Evolutionary conservation across 495 filamentous ascomycete genomes (phyloP).

Genomic region (Paragyromitra xinjiangensis): DNA sequence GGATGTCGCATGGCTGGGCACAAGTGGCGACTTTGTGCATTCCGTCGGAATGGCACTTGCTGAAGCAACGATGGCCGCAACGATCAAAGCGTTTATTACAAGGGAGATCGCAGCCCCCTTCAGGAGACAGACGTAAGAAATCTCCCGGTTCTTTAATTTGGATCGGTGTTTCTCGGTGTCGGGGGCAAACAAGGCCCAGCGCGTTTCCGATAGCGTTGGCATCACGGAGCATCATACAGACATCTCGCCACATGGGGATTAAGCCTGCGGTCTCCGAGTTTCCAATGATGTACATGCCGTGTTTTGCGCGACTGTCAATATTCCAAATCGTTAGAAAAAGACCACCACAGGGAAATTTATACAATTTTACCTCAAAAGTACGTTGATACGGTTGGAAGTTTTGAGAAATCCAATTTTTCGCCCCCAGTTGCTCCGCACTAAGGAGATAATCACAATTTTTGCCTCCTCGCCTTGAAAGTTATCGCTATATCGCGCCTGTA

Average conservation of each 20-base stretch:
- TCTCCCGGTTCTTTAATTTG: conserved; percentile 68
- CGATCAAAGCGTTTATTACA: conserved; percentile 62
- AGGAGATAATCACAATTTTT: conserved; percentile 77
- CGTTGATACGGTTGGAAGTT: conserved; percentile 79
- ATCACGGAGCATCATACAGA: conserved; percentile 65
- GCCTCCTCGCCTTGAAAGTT: conserved; percentile 74
- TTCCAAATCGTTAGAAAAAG: background rate
- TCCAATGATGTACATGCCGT: conserved; percentile 85
- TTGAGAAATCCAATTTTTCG: conserved; percentile 73
- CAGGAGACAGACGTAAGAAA: conserved; percentile 70
- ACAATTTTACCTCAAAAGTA: conserved; percentile 65
- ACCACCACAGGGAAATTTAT: background rate
- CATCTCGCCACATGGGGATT: conserved; percentile 77
- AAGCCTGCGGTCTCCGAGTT: conserved; percentile 62
- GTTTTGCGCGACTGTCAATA: conserved; percentile 65
- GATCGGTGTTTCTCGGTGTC: conserved; percentile 70
- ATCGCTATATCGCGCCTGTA: conserved; percentile 7
- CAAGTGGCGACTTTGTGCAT: conserved; percentile 26
- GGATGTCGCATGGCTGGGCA: conserved; percentile 22
- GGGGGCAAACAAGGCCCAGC: conserved; percentile 71
- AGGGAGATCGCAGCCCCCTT: conserved; percentile 72
- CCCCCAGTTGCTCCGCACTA: conserved; percentile 74
- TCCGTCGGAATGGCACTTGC: conserved; percentile 34
- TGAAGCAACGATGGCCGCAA: conserved; percentile 34
- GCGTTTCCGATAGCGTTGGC: conserved; percentile 64